Conservation (phyloP, 2,329 filamentous ascomycete genomes). For the Teratosphaeriaceae sp. region DNA sequence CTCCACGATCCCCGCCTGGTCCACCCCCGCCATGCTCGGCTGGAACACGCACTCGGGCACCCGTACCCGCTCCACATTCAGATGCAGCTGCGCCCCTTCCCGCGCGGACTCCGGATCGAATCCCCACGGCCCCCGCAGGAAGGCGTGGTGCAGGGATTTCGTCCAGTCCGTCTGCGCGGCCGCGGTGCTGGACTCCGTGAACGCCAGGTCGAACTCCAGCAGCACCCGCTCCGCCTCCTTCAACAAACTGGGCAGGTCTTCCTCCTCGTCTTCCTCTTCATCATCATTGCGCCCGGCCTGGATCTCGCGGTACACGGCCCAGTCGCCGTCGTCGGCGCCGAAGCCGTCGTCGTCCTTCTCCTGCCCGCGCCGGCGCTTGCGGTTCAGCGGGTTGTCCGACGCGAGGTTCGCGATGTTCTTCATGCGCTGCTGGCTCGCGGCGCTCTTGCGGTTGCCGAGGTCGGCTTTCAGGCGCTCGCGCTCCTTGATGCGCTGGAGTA, state of each 20-base stretch:
- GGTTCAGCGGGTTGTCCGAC: conserved; percentile 67
- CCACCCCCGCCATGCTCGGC: conserved; percentile 93
- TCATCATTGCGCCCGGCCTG: conserved; percentile 85
- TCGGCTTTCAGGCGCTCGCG: conserved; percentile 89
- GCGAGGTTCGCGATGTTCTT: conserved; percentile 95
- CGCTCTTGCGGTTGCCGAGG: conserved; percentile 90
- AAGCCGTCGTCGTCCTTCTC: conserved; percentile 98
- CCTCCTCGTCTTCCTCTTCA: conserved; percentile 91
- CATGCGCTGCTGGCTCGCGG: conserved; percentile 96
- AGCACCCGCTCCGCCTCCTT: conserved; percentile 77
- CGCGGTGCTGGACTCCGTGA: conserved; percentile 86
- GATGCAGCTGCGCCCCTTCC: conserved; percentile 80
- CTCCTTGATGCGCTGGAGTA: conserved; percentile 83
- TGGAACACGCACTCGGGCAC: conserved; percentile 99
- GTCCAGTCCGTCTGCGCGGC: conserved; percentile 95
- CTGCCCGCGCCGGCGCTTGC: conserved; percentile 76
- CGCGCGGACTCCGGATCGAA: conserved; percentile 74
- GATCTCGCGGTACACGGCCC: conserved; percentile 93
- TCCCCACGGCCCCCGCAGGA: conserved; percentile 78
- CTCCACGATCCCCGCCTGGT: conserved; percentile 90
- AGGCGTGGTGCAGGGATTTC: conserved; percentile 83
- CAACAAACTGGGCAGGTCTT: conserved; percentile 69
- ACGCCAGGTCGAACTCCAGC: conserved; percentile 76
- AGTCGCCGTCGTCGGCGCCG: conserved; percentile 94
- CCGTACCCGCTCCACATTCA: conserved; percentile 99